These are phyloP conservation scores for Diacronema lutheri DNA, from an alignment of 78 protist species.

Conservation along the genomic window DNA sequence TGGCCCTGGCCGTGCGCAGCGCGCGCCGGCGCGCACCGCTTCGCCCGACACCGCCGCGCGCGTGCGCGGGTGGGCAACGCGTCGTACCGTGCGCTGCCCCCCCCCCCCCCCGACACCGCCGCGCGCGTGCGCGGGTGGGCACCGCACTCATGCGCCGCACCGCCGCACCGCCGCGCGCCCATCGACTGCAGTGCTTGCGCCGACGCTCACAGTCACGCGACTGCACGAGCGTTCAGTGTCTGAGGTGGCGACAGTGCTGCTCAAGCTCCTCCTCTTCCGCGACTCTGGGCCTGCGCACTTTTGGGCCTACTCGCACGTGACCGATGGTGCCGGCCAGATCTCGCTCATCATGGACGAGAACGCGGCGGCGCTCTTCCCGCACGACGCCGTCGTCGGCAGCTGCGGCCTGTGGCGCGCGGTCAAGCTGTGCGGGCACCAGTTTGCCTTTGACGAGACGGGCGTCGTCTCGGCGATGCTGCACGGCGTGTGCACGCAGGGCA, in stretches of 20 bases:
- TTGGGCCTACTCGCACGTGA: not conserved
- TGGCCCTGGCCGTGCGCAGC: too few relatives aligned
- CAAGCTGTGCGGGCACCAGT: not conserved
- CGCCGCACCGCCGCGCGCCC: too few relatives aligned
- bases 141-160: too few relatives aligned
- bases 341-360: not conserved
- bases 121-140: too few relatives aligned
- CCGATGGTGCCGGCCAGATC: not conserved
- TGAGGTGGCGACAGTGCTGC: not conserved
- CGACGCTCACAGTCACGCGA: too few relatives aligned
- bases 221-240: too few relatives aligned
- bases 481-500: slow-evolving; percentile 81
- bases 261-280: not conserved
- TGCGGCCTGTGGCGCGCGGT: not conserved
- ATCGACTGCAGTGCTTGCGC: too few relatives aligned
- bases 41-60: too few relatives aligned
- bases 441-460: slow-evolving; percentile 1
- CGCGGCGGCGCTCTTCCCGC: not conserved
- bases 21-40: too few relatives aligned
- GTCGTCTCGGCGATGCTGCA: not conserved
- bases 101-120: too few relatives aligned
- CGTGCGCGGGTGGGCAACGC: too few relatives aligned
- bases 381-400: not conserved
- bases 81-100: too few relatives aligned
- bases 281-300: not conserved